Evolutionary conservation across 1,284 basidiomycete genomes (phyloP).

Genomic region (Ustilago crameri): DNA sequence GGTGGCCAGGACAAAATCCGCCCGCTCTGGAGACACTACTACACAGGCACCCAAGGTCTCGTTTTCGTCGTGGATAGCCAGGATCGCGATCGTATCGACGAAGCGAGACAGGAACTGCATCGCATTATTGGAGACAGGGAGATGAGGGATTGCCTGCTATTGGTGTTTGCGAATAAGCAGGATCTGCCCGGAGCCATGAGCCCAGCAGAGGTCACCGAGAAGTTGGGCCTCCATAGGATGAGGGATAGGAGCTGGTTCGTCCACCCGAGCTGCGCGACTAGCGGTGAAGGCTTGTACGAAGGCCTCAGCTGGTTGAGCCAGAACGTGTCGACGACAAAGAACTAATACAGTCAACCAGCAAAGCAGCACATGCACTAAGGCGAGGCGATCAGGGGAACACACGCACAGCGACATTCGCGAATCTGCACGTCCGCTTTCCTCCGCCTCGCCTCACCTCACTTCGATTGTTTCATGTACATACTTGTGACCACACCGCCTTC

Average conservation of each 20-base stretch:
- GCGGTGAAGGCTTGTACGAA: constrained; percentile 65
- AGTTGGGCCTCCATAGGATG: constrained; percentile 93
- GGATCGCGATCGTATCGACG: constrained; percentile 93
- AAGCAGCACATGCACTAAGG: background rate
- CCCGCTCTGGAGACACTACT: constrained; percentile 91
- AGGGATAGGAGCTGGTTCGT: constrained; percentile 98
- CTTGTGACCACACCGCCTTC: no score
- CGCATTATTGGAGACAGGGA: constrained; percentile 96
- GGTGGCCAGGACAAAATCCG: constrained; percentile 71
- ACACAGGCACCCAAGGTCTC: constrained; percentile 74
- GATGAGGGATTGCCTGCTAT: constrained; percentile 95
- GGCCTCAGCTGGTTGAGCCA: constrained; percentile 64
- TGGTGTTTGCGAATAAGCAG: constrained; percentile 99
- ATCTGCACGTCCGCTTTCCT: no score
- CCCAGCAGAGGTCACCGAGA: constrained; percentile 97
- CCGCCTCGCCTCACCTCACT: no score
- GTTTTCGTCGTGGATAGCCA: constrained; percentile 78
- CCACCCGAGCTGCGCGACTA: constrained; percentile 74
- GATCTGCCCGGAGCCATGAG: constrained; percentile 99
- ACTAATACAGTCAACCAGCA: constrained; percentile 3
- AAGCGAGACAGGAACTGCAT: constrained; percentile 94
- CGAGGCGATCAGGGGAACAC: background rate
- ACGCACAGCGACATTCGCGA: no score
- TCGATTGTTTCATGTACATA: no score
- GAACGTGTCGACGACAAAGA: constrained; percentile 51